Base-by-base conservation (phyloP, 2,329 filamentous ascomycete species). In the Penicillium sp. region DNA sequence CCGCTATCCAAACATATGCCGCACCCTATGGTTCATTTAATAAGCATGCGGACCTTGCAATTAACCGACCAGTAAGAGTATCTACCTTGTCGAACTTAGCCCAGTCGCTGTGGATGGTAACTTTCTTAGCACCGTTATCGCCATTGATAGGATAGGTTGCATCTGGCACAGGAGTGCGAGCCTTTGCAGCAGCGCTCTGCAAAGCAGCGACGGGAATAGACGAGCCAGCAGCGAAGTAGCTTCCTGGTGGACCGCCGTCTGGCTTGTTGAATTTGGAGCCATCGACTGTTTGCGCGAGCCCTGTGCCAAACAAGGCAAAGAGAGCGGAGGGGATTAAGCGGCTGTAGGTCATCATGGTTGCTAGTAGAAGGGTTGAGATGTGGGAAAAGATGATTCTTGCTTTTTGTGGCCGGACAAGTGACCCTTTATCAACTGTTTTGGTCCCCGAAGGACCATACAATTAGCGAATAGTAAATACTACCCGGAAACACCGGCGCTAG, bases 101-200 rank as follows among this genome's bases (percentile, higher is more conserved):
- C 63, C 63, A 66, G 37, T 66, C 64, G 19, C 48, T 55, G 21
- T 65, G 55, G 32, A 66, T 65, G 2, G 61, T 64, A 7, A 59
- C 58, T 17, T 52, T 57, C 4, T 52, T 42, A 13, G 61, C 48
- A 10, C 53, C 54, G 1, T 32, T 19, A 9, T 57, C 48, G 6
- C 46, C 43, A 24, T 54, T 63, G 22, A 64, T 48, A 6, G 58
- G 58, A 35, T 66, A 65, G 3, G 58, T 60, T 2, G 59, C 58
- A 41, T 53, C 43, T 3, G 54, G 50, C 0, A 62, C 62, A n/a
- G 63, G 56, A 3, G 29, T 49, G 13, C 44, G 63, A 8, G 60
- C 57, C 33, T 56, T 55, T 2, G 58, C 56, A 22, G 60, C 61
- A 4, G 63, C 62, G 12, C 50, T 55, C 26, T 62, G 49, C 21